Evolutionary conservation across 345 rosid species (phyloP).

Genomic region (Lepidium didymum): DNA sequence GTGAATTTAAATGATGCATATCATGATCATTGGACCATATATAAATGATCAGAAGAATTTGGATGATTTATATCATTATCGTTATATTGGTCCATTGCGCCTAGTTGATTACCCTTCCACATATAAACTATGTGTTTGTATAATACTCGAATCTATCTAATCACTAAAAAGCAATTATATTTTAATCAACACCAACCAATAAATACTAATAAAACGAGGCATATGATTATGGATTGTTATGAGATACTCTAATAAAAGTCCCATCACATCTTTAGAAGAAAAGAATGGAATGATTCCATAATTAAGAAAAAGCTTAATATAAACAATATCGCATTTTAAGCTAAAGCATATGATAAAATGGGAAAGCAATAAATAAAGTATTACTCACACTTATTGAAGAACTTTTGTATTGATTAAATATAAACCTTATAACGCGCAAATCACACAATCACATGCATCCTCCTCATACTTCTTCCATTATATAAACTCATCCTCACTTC

Average conservation of each 20-base stretch:
- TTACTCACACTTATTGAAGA: constrained; percentile 17
- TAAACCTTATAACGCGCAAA: constrained; percentile 22
- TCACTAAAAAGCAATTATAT: no score
- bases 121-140: constrained; percentile 5
- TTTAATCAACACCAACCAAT: no score
- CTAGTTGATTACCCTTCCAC: neutral
- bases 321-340: constrained; percentile 24
- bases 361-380: constrained; percentile 16
- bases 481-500: constrained; percentile 13
- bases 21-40: constrained; percentile 17
- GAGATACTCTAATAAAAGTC: constrained; percentile 28
- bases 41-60: constrained; percentile 5
- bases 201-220: no score
- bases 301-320: no score
- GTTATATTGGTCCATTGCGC: constrained; percentile 5
- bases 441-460: constrained; percentile 18
- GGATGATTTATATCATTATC: constrained; percentile 1
- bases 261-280: constrained; percentile 22
- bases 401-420: constrained; percentile 2
- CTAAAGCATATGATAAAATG: constrained; percentile 28
- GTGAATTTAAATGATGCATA: neutral
- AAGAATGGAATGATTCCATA: constrained; percentile 26
- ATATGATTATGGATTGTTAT: neutral
- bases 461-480: constrained; percentile 17
- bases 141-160: no score